Evolutionary conservation across 2,329 filamentous ascomycete species (phyloP).

Genomic region (Penicillium brasilianum): DNA sequence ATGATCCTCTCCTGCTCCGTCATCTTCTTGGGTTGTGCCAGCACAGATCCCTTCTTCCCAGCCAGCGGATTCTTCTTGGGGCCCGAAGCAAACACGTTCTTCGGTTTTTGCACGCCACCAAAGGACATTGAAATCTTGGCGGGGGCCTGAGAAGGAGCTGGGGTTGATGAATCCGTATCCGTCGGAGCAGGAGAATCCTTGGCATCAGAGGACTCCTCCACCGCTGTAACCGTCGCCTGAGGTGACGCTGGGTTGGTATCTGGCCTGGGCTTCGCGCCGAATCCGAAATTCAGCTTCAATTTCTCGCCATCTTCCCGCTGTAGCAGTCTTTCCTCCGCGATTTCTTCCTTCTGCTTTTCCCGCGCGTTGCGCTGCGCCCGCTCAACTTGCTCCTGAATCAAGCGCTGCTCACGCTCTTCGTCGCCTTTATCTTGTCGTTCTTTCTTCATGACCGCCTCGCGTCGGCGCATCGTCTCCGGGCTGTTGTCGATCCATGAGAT

Average conservation of each 20-base stretch:
- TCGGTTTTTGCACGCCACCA: conserved; percentile 54
- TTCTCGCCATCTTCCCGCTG: conserved; percentile 74
- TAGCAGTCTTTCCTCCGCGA: conserved; percentile 47
- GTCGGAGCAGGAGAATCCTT: conserved; percentile 20
- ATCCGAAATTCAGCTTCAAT: conserved; percentile 71
- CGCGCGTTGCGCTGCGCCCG: conserved; percentile 68
- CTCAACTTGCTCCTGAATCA: conserved; percentile 83
- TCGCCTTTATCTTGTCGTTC: conserved; percentile 89
- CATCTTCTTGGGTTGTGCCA: conserved; percentile 76
- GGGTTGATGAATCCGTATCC: conserved; percentile 3
- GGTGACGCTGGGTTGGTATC: conserved; percentile 33
- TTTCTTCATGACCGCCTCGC: conserved; percentile 80
- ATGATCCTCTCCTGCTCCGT: conserved; percentile 88
- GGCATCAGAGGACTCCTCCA: conserved; percentile 29
- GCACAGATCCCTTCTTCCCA: conserved; percentile 65
- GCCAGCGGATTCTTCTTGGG: conserved; percentile 73
- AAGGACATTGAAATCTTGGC: conserved; percentile 68
- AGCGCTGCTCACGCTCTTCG: conserved; percentile 82
- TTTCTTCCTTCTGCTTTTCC: conserved; percentile 47
- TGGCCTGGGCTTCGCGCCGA: conserved; percentile 32
- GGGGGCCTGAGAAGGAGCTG: conserved; percentile 22
- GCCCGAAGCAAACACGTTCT: conserved; percentile 68
- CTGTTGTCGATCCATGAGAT: conserved; percentile 92
- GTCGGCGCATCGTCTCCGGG: conserved; percentile 78
- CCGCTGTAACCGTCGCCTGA: conserved; percentile 15